Conservation (phyloP, 2,329 filamentous ascomycete genomes). For the Apiospora aurea region DNA sequence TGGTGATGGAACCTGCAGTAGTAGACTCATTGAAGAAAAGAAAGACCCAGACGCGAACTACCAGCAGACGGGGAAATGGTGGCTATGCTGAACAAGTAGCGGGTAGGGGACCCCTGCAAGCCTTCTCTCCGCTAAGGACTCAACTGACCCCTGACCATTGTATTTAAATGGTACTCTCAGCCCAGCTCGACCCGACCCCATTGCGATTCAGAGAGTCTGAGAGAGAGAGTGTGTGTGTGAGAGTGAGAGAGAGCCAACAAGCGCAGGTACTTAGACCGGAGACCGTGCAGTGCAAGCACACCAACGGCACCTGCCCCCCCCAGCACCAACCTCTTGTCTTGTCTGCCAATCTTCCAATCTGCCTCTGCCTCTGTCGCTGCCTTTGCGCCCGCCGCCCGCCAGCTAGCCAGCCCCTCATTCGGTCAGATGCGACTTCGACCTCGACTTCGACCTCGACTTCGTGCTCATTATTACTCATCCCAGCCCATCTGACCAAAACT, state of each 20-base stretch:
- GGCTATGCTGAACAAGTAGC: conserved; percentile 12
- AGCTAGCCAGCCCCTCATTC: conserved; percentile 3
- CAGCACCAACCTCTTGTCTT: not conserved
- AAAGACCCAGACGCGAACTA: not conserved
- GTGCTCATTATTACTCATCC: conserved; percentile 2
- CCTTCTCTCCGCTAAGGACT: not conserved
- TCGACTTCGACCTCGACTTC: not conserved
- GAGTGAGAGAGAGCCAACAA: conserved; percentile 6
- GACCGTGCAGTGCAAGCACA: conserved; percentile 9
- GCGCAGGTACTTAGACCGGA: not conserved
- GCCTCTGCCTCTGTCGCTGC: not conserved
- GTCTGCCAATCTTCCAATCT: not conserved
- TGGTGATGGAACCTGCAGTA: conserved; percentile 18
- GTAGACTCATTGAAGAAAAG: conserved; percentile 19
- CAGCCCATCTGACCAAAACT: not conserved
- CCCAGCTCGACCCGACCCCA: conserved; percentile 20
- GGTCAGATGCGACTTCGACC: not conserved
- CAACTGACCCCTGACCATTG: conserved; percentile 9
- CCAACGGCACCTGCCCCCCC: not conserved
- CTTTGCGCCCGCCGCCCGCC: not conserved
- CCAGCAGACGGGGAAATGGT: not conserved
- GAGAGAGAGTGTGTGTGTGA: too few species aligned
- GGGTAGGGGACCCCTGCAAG: conserved; percentile 4
- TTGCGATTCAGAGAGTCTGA: conserved; percentile 16
- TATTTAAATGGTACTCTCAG: conserved; percentile 21